Base-by-base conservation (phyloP, 306 rosid genomes). In the Prunus campanulata region DNA sequence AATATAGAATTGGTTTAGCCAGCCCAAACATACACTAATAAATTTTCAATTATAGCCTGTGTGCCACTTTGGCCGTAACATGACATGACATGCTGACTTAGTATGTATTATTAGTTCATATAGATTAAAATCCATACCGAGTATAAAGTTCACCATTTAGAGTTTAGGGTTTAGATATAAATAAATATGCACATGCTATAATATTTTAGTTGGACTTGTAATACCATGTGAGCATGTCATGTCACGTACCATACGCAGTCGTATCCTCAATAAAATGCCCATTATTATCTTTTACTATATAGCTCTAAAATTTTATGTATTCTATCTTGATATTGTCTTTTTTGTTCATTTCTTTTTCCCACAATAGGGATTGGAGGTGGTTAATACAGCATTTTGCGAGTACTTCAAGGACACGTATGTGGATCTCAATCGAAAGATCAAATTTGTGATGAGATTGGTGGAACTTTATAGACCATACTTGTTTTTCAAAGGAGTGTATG, bases 401-500 rank as follows among this genome's bases (percentile, higher is more conserved):
- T 90, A 81, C 74, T 93, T 93, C 71, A 78, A 75, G 52, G 85
- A 80, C 61, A 88, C 35, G 1, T 91, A 82, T 74, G 18, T 70
- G 9, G 79, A 83, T 42, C 81, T 90, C 9, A 85, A 71, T 4
- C 81, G 89, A 73, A 93, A 91, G 85, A 82, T 93, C 48, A 85
- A 83, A 44, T 77, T 74, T 61, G 92, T 90, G 70, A 80, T 88
- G 92, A 84, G 93, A 22, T 71, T 93, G 85, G 93, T 83, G 68
- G 97, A 93, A 1, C 88, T 93, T 10, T 93, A 91, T 74, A 83
- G 82, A 35, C 97, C 98, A 20, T 93, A 91, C 75, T 79, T 93
- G 84, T 91, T 93, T 89, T 93, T 93, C 86, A 75, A 54, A 30
- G 97, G 92, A 74, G 35, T 88, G 98, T 93, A 87, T 70, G 98